Percentiles rank a stretch among this genome's conserved stretches.
phyloP scores from a whole-genome alignment of 495 filamentous ascomycete genomes.

The Cryomyces minteri region DNA sequence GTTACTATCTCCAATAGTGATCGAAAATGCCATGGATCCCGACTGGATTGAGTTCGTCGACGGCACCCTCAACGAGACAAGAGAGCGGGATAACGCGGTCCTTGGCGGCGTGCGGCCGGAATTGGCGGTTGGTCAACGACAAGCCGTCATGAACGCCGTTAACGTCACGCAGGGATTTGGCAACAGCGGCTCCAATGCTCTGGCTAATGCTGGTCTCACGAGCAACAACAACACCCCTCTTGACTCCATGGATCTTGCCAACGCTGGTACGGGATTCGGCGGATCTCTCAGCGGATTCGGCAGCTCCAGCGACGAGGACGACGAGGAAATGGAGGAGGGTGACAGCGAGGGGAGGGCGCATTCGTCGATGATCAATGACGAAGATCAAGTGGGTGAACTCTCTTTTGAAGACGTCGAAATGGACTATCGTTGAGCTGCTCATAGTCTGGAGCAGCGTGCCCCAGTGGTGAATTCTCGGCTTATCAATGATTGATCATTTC shows the following conservation, averaged over 20 bases:
- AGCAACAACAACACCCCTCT: conserved; percentile 36
- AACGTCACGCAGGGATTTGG: conserved; percentile 41
- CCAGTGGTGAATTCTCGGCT: not conserved
- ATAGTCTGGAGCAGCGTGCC: not conserved
- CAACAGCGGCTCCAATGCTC: conserved; percentile 39
- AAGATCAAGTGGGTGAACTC: conserved; percentile 49
- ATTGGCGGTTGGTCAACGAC: conserved; percentile 50
- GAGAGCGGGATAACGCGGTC: conserved; percentile 94
- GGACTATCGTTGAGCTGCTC: conserved; percentile 20
- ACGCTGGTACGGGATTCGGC: conserved; percentile 41
- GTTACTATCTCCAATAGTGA: conserved; percentile 60
- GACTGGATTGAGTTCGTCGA: conserved; percentile 95
- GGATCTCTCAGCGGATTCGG: conserved; percentile 84
- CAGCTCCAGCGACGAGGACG: conserved; percentile 89
- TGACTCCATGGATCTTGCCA: conserved; percentile 60
- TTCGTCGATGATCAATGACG: conserved; percentile 18
- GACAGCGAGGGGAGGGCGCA: conserved; percentile 22
- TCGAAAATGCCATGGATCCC: conserved; percentile 71
- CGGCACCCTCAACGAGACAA: conserved; percentile 77
- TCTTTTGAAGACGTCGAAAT: conserved; percentile 38
- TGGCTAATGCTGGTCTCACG: conserved; percentile 55
- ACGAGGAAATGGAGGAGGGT: conserved; percentile 84
- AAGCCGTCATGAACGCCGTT: conserved; percentile 43
- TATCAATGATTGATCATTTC: not conserved
- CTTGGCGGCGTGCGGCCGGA: conserved; percentile 93